Percentiles rank a stretch among this genome's conserved stretches.
phyloP scores from a whole-genome alignment of 2,329 filamentous ascomycete species.

The Fusarium virguliforme region DNA sequence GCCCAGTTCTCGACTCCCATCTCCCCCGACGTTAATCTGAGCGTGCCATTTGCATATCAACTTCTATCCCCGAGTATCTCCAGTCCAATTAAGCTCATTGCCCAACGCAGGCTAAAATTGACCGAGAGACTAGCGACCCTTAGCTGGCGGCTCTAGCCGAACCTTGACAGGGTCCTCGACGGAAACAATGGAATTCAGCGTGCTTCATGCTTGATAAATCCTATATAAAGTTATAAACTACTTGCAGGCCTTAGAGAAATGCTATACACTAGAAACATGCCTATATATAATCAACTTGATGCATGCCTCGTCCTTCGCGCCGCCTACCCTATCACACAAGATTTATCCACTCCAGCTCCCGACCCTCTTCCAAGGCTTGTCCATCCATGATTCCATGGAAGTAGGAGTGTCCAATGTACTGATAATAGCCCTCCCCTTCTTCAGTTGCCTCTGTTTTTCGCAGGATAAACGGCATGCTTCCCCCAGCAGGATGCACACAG shows the following conservation, averaged over 20 bases:
- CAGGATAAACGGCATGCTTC: not conserved
- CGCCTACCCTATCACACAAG: conserved; percentile 46
- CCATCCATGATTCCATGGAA: conserved; percentile 14
- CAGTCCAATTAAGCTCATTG: conserved; percentile 4
- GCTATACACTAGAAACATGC: not conserved
- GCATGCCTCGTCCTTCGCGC: not conserved
- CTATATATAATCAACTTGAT: too few species aligned
- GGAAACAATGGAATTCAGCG: not conserved
- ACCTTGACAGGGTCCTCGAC: not conserved
- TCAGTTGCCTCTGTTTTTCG: not conserved
- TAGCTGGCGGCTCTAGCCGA: not conserved
- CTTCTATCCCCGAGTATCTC: conserved; percentile 1
- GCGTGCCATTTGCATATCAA: not conserved
- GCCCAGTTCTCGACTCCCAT: too few species aligned
- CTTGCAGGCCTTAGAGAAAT: not conserved
- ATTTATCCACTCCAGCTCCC: not conserved
- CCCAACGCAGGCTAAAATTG: not conserved
- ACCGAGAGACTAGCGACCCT: not conserved
- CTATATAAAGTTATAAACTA: not conserved
- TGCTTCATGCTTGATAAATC: not conserved
- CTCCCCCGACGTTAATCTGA: too few species aligned
- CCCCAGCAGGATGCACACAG: not conserved
- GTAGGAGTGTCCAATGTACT: not conserved
- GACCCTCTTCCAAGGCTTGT: conserved; percentile 10
- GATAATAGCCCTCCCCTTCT: not conserved